Base-by-base conservation (phyloP, 495 filamentous ascomycete species). In the Daldinia vernicosa region DNA sequence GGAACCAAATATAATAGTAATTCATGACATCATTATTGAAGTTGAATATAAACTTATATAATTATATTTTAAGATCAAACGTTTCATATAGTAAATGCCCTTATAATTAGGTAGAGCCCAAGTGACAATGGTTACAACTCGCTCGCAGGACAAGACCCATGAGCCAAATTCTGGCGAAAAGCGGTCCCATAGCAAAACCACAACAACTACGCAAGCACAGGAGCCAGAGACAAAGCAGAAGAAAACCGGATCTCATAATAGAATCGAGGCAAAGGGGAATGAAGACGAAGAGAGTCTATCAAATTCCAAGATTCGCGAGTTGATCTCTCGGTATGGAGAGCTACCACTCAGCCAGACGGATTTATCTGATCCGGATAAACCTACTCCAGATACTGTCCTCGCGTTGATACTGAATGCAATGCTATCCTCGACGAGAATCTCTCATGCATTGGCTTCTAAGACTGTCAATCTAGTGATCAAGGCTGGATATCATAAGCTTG, bases 311-410 rank as follows among this genome's bases (percentile, higher is more conserved):
- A 63, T 63, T 40, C 17, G 26, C 3, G 30, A 40, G 30, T 22
- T 63, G 19, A 63, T 63, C 17, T 63, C 60, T 17, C 60, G 43
- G 26, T 63, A 63, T 43, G 60, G 60, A 32, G 60, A 63, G 60
- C 60, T 63, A 19, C 60, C 60, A 19, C 60, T 63, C 6, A 63
- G 47, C 22, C 40, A 54, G n/a, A 63, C 60, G n/a, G 47, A 54
- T 30, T 54, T 63, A 43, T 37, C 60, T 19, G 47, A 63, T 28
- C 43, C 61, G 7, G 51, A 56, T 37, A 64, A 64, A 47, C 61
- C 61, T 7, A 64, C 61, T 15, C 51, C 51, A 9, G 61, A 64
- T 19, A 64, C 61, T 6, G 15, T 47, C n/a, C 27, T 64, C 12
- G 61, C 61, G 11, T 56, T 56, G 26, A 24, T 64, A 3, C 7